These are phyloP conservation scores for Aphanomyces euteiches DNA, from an alignment of 352 stramenopile genomes.

Conservation along the genomic window DNA sequence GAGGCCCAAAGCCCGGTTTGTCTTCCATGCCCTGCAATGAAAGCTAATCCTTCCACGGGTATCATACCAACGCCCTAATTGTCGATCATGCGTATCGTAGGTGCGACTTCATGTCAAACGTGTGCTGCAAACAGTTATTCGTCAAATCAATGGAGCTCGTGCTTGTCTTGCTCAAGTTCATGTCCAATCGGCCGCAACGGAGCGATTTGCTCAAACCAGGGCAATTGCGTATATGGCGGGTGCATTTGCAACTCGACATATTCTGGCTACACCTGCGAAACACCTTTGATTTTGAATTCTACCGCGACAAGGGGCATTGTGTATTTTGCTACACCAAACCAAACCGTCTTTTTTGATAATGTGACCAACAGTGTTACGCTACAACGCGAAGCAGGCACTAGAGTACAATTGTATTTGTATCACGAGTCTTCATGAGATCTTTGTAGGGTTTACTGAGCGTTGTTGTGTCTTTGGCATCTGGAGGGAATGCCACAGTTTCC, in stretches of 20 bases:
- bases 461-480: constrained; percentile 7
- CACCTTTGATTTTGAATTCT: not conserved
- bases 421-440: not conserved
- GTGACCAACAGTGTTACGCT: constrained; percentile 8
- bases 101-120: constrained; percentile 32
- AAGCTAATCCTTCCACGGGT: constrained; percentile 32
- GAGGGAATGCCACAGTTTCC: constrained; percentile 10
- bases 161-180: constrained; percentile 43
- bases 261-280: constrained; percentile 47
- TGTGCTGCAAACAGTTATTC: constrained; percentile 50
- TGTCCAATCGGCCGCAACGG: constrained; percentile 57
- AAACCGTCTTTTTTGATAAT: constrained; percentile 25
- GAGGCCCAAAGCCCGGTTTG: constrained; percentile 41
- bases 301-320: constrained; percentile 39
- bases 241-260: constrained; percentile 48
- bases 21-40: constrained; percentile 38
- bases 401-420: not conserved
- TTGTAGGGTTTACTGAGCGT: constrained; percentile 13
- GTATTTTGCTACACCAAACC: constrained; percentile 38
- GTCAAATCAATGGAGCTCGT: constrained; percentile 45
- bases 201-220: constrained; percentile 53
- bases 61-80: constrained; percentile 26
- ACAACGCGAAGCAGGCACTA: constrained; percentile 3
- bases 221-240: constrained; percentile 47
- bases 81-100: constrained; percentile 33